Conservation (phyloP, 257 asterid genomes). For the Penstemon eatonii region DNA sequence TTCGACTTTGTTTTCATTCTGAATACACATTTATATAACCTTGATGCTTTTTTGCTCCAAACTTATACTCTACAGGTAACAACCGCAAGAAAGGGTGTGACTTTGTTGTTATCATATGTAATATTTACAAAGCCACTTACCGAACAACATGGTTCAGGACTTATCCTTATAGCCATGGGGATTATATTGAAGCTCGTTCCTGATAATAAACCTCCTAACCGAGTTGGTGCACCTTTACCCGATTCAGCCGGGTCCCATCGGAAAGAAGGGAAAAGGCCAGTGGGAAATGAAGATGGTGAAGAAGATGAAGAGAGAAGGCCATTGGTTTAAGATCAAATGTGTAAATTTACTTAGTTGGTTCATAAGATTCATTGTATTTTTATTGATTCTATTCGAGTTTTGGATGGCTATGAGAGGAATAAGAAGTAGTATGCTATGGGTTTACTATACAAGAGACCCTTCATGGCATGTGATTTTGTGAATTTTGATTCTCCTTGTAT, state of each 20-base stretch:
- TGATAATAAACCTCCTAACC: slow-evolving; percentile 45
- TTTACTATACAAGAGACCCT: too few species aligned
- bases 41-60: background rate
- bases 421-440: too few species aligned
- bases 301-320: slow-evolving; percentile 59
- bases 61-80: slow-evolving; percentile 52
- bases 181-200: slow-evolving; percentile 67
- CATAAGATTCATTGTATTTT: too few species aligned
- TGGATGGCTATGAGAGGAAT: too few species aligned
- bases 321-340: slow-evolving; percentile 37
- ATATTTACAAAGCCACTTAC: slow-evolving; percentile 84
- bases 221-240: slow-evolving; percentile 14
- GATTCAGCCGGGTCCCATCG: slow-evolving; percentile 24
- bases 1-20: background rate
- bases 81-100: slow-evolving; percentile 90
- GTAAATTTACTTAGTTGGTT: too few species aligned
- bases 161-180: slow-evolving; percentile 70
- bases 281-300: slow-evolving; percentile 32
- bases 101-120: slow-evolving; percentile 69
- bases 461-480: too few species aligned
- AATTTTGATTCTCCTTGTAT: too few species aligned
- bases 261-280: slow-evolving; percentile 31
- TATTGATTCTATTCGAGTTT: too few species aligned
- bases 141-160: slow-evolving; percentile 70
- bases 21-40: background rate